These are phyloP conservation scores for Globisporangium ultimum DNA, from an alignment of 352 stramenopile genomes.

Conservation along the genomic window DNA sequence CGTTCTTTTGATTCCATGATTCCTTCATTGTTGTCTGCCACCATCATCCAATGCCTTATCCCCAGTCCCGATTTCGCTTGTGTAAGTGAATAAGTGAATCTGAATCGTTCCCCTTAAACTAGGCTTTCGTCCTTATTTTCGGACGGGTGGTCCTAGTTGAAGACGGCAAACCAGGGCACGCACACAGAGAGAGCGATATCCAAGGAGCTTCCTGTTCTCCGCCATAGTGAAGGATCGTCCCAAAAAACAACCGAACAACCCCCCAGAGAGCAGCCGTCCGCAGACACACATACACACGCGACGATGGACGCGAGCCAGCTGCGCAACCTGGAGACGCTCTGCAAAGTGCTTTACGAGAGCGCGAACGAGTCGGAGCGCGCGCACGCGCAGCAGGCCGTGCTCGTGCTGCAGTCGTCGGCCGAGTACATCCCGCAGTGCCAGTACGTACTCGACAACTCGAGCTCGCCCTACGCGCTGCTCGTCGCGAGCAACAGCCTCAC, in stretches of 20 bases:
- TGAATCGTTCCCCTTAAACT: background rate
- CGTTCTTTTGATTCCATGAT: background rate
- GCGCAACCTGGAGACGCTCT: conserved; percentile 76
- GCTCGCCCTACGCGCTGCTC: conserved; percentile 94
- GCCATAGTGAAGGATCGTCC: background rate
- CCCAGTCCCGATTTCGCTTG: background rate
- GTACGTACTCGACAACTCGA: conserved; percentile 97
- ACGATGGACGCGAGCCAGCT: conserved; percentile 78
- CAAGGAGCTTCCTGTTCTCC: background rate
- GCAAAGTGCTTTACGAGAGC: conserved; percentile 76
- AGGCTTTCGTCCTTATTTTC: background rate
- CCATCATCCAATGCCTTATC: background rate
- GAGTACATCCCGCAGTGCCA: conserved; percentile 99
- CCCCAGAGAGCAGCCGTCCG: no score
- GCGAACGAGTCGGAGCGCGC: conserved; percentile 65
- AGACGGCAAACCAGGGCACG: background rate
- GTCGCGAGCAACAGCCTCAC: conserved; percentile 96
- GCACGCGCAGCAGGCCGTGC: conserved; percentile 79
- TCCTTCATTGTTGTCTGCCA: background rate
- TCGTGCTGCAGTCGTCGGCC: conserved; percentile 87
- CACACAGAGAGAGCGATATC: background rate
- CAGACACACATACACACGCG: no score
- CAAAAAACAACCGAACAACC: conserved; percentile 1
- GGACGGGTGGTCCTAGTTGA: background rate
- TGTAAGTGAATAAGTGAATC: no score